Evolutionary conservation across 352 stramenopile genomes (phyloP).

Genomic region (Phytophthora fragariae): DNA sequence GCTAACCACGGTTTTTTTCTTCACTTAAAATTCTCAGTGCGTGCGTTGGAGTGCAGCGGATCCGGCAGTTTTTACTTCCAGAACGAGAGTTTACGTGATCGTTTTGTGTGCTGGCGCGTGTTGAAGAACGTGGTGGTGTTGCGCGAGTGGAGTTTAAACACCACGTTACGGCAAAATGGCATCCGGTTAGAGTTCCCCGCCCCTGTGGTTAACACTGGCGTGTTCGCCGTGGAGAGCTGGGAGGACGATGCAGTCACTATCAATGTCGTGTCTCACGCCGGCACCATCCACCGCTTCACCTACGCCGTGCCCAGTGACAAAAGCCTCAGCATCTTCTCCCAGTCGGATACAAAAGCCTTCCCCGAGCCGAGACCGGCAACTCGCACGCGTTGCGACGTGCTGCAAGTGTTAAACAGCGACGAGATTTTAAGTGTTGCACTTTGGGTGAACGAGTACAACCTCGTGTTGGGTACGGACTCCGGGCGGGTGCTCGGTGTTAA

Average conservation of each 20-base stretch:
- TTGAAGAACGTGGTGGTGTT: slow-evolving; percentile 79
- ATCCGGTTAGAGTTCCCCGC: slow-evolving; percentile 67
- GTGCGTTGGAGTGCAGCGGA: slow-evolving; percentile 68
- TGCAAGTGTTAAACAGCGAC: slow-evolving; percentile 54
- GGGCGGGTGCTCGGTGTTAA: slow-evolving; percentile 76
- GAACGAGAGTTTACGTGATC: slow-evolving; percentile 68
- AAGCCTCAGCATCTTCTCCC: slow-evolving; percentile 64
- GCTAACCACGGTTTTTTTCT: slow-evolving; percentile 24
- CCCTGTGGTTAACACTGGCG: slow-evolving; percentile 61
- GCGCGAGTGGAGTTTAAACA: slow-evolving; percentile 79
- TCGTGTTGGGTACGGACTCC: slow-evolving; percentile 68
- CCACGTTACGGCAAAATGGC: slow-evolving; percentile 60
- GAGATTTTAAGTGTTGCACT: slow-evolving; percentile 71
- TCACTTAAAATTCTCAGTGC: slow-evolving; percentile 42
- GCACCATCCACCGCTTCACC: slow-evolving; percentile 72
- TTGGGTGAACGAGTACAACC: slow-evolving; percentile 84
- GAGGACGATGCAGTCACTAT: slow-evolving; percentile 61
- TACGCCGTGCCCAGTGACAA: slow-evolving; percentile 50
- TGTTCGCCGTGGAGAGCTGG: slow-evolving; percentile 72
- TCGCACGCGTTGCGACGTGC: slow-evolving; percentile 47
- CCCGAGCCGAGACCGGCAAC: slow-evolving; percentile 49
- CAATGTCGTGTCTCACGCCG: slow-evolving; percentile 72
- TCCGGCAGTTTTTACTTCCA: slow-evolving; percentile 82
- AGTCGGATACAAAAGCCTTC: slow-evolving; percentile 52
- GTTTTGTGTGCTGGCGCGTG: slow-evolving; percentile 79